Percentiles rank a stretch among this genome's conserved stretches.
Evolutionary conservation across 257 asterid genomes (phyloP).

Genomic region (Nicotiana noctiflora): DNA sequence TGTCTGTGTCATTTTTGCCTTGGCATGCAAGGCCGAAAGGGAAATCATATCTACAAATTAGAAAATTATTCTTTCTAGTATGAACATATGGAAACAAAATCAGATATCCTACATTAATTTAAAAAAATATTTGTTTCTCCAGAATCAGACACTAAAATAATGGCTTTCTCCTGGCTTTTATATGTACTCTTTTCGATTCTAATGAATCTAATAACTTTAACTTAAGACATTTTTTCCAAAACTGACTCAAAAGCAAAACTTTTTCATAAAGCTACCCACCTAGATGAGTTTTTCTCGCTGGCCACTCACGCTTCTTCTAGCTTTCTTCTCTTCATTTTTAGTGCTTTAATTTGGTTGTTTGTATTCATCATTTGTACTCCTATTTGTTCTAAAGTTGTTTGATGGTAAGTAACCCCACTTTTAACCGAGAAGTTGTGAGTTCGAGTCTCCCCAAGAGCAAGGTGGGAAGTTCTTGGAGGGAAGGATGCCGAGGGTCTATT

Average conservation of each 20-base stretch:
- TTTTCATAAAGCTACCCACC: conserved; percentile 6
- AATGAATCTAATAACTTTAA: background rate
- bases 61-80: background rate
- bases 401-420: too few relatives aligned
- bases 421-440: too few relatives aligned
- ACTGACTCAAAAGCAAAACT: background rate
- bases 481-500: too few relatives aligned
- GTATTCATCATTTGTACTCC: background rate
- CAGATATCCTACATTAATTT: background rate
- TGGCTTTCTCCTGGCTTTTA: background rate
- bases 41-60: background rate
- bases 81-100: conserved; percentile 1
- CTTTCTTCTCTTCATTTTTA: background rate
- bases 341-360: background rate
- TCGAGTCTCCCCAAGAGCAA: too few relatives aligned
- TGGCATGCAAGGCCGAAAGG: background rate
- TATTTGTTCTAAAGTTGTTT: background rate
- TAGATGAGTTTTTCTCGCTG: background rate
- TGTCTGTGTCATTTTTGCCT: background rate
- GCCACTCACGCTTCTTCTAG: background rate
- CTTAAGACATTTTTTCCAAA: background rate
- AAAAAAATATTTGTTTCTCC: background rate
- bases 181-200: background rate
- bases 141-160: background rate
- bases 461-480: too few relatives aligned